These are phyloP conservation scores for Nepenthes mirabilis DNA, from an alignment of 148 eudicot species.

Conservation along the genomic window DNA sequence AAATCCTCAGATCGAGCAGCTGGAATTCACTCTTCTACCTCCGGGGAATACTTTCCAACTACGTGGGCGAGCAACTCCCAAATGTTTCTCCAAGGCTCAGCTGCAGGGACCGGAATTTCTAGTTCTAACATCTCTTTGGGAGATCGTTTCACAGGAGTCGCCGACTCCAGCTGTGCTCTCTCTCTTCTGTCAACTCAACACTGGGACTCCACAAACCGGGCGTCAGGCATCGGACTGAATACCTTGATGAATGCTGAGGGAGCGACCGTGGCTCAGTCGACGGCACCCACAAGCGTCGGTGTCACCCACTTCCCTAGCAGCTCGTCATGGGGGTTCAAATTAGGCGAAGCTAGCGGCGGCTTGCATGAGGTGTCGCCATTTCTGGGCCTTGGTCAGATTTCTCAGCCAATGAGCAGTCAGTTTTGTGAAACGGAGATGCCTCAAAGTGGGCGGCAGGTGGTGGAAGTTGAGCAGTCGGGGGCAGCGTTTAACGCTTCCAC, in stretches of 20 bases:
- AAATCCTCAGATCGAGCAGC: slow-evolving; percentile 26
- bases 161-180: slow-evolving; percentile 84
- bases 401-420: slow-evolving; percentile 23
- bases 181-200: slow-evolving; percentile 99
- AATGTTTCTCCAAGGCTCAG: slow-evolving; percentile 31
- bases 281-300: slow-evolving; percentile 21
- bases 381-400: slow-evolving; percentile 41
- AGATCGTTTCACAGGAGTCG: slow-evolving; percentile 44
- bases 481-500: slow-evolving; percentile 36
- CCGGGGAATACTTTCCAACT: slow-evolving; percentile 21
- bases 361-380: slow-evolving; percentile 22
- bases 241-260: slow-evolving; percentile 29
- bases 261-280: slow-evolving; percentile 28
- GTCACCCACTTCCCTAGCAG: slow-evolving; percentile 23
- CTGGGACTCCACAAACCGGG: slow-evolving; percentile 50
- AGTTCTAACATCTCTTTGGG: slow-evolving; percentile 31
- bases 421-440: slow-evolving; percentile 37
- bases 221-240: slow-evolving; percentile 27
- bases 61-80: slow-evolving; percentile 40
- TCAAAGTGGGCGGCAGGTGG: slow-evolving; percentile 35
- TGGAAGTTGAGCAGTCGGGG: slow-evolving; percentile 37
- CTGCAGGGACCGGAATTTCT: slow-evolving; percentile 20
- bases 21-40: slow-evolving; percentile 20
- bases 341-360: slow-evolving; percentile 16
- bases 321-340: slow-evolving; percentile 43